A percentile compares a stretch with the other conserved stretches of the same genome.
Conservation (phyloP, 2,329 filamentous ascomycete genomes). For the Clonostachys rosea region DNA sequence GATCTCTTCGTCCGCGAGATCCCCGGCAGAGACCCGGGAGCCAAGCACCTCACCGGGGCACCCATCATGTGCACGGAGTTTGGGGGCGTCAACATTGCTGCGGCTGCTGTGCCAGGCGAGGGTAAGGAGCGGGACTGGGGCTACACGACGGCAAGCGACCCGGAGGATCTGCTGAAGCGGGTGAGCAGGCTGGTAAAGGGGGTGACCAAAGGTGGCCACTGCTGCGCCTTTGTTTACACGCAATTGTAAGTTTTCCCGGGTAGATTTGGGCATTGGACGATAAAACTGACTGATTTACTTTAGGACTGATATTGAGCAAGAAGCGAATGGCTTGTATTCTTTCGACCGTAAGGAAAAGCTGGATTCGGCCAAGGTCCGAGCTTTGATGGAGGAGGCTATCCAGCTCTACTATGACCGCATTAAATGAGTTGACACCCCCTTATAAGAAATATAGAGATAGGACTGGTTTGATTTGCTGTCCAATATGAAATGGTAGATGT, state of each 20-base stretch:
- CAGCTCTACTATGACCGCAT: constrained; percentile 35
- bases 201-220: constrained; percentile 49
- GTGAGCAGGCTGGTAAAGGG: constrained; percentile 55
- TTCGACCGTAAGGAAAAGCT: constrained; percentile 59
- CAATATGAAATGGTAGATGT: too few species aligned
- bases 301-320: constrained; percentile 59
- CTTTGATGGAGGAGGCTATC: constrained; percentile 49
- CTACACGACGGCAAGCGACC: constrained; percentile 60
- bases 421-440: not conserved
- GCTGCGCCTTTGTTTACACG: constrained; percentile 62
- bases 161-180: constrained; percentile 52
- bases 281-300: constrained; percentile 4
- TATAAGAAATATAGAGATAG: too few species aligned
- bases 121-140: constrained; percentile 52
- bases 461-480: too few species aligned
- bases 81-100: constrained; percentile 61
- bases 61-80: constrained; percentile 65
- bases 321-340: constrained; percentile 63
- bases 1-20: constrained; percentile 49
- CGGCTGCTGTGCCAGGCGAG: constrained; percentile 32
- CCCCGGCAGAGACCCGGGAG: constrained; percentile 35
- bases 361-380: constrained; percentile 49
- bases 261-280: not conserved
- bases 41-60: constrained; percentile 44
- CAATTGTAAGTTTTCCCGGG: constrained; percentile 42